Conservation (phyloP, 164 flowering plant genomes). For the Tetracentron sinense region DNA sequence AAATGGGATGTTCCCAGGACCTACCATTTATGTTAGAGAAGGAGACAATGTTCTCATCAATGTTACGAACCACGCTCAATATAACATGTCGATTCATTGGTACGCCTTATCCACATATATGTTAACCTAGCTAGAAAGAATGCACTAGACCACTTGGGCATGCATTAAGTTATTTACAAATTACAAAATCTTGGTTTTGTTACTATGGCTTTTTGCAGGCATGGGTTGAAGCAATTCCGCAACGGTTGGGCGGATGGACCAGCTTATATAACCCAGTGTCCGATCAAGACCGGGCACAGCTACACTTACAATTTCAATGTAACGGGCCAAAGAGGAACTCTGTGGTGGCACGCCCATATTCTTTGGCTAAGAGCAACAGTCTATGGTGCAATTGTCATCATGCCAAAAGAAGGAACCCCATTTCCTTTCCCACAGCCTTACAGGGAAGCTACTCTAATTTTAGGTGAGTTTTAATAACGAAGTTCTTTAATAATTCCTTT, state of each 20-base stretch:
- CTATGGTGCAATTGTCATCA: constrained; percentile 26
- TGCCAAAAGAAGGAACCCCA: constrained; percentile 22
- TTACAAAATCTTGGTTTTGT: no score
- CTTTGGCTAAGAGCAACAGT: constrained; percentile 25
- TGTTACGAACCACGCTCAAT: constrained; percentile 24
- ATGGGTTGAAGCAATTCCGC: constrained; percentile 26
- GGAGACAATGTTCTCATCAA: constrained; percentile 23
- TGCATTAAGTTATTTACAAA: no score
- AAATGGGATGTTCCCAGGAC: constrained; percentile 29
- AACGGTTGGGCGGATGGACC: constrained; percentile 36
- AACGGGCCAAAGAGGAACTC: constrained; percentile 28
- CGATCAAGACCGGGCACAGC: constrained; percentile 19
- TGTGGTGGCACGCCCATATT: constrained; percentile 30
- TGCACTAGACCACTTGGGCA: no score
- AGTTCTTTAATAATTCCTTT: background rate
- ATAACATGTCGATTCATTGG: constrained; percentile 30
- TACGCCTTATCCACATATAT: background rate
- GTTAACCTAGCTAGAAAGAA: no score
- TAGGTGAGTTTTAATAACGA: constrained; percentile 9
- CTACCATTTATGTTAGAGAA: constrained; percentile 24
- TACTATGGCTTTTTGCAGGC: constrained; percentile 23
- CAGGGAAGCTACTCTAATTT: constrained; percentile 12
- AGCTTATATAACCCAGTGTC: constrained; percentile 27
- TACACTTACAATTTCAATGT: constrained; percentile 23
- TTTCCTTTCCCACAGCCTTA: constrained; percentile 27